A percentile compares a stretch with the other conserved stretches of the same genome.
Conservation (phyloP, 2,329 filamentous ascomycete genomes). For the Pseudogymnoascus sp. region DNA sequence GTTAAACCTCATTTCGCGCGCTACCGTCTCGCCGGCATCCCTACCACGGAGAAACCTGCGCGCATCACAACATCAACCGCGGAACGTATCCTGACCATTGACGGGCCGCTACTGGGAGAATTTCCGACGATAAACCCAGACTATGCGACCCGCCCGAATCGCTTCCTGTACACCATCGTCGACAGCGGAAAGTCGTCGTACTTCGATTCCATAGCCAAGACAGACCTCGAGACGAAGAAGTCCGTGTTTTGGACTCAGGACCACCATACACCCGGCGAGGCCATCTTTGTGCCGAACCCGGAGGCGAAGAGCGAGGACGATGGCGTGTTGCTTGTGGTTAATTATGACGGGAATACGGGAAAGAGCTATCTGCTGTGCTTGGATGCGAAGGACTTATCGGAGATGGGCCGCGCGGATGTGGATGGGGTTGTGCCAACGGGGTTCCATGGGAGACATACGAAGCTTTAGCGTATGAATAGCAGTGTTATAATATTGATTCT, state of each 20-base stretch:
- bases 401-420: conserved; percentile 58
- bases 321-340: conserved; percentile 55
- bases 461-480: neutral
- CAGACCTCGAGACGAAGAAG: conserved; percentile 50
- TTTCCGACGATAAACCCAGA: conserved; percentile 60
- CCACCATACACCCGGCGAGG: conserved; percentile 62
- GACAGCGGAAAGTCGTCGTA: conserved; percentile 54
- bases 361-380: conserved; percentile 62
- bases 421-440: conserved; percentile 55
- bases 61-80: conserved; percentile 17
- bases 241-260: conserved; percentile 50
- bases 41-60: conserved; percentile 18
- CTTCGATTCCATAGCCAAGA: conserved; percentile 59
- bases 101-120: conserved; percentile 52
- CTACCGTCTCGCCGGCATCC: conserved; percentile 19
- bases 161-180: conserved; percentile 55
- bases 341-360: conserved; percentile 54
- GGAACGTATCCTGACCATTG: conserved; percentile 41
- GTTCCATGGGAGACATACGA: conserved; percentile 55
- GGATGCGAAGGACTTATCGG: conserved; percentile 55
- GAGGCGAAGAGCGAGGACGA: conserved; percentile 51
- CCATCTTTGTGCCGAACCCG: conserved; percentile 58
- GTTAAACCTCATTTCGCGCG: conserved; percentile 31
- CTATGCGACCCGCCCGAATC: conserved; percentile 45
- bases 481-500: neutral